Percentiles rank a stretch among this genome's conserved stretches.
Evolutionary conservation across 192 early-diverging fungal genomes (phyloP).

Genomic region (Backusella liffmaniae): DNA sequence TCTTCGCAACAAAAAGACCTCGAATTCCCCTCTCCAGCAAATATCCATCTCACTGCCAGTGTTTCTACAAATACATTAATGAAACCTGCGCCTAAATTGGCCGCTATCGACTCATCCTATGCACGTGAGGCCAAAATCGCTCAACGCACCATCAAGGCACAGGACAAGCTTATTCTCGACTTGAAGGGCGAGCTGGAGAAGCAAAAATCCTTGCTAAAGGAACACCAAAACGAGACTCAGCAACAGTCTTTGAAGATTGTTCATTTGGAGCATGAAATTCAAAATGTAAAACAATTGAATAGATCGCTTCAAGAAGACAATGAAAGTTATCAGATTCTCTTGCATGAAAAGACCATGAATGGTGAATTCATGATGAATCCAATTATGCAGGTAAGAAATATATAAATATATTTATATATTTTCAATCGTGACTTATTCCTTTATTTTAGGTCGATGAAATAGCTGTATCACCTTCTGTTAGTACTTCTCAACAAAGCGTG

Average conservation of each 20-base stretch:
- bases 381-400: conserved; percentile 54
- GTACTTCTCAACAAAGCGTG: conserved; percentile 23
- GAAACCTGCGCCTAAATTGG: conserved; percentile 3
- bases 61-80: not conserved
- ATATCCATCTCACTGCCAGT: not conserved
- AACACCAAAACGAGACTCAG: conserved; percentile 37
- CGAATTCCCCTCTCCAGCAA: not conserved
- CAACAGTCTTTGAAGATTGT: conserved; percentile 39
- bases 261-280: conserved; percentile 54
- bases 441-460: not conserved
- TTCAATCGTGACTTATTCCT: not conserved
- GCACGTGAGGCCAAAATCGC: conserved; percentile 39
- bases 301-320: conserved; percentile 78
- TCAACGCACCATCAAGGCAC: conserved; percentile 39
- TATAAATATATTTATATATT: not conserved
- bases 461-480: not conserved
- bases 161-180: conserved; percentile 42
- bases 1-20: not conserved
- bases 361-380: conserved; percentile 55
- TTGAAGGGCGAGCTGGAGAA: conserved; percentile 42
- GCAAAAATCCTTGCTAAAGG: conserved; percentile 36
- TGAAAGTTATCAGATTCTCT: conserved; percentile 75
- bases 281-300: conserved; percentile 65
- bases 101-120: conserved; percentile 13
- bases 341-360: conserved; percentile 80